phyloP scores from a whole-genome alignment of 129 eudicot species.

The Solidago caesia region DNA sequence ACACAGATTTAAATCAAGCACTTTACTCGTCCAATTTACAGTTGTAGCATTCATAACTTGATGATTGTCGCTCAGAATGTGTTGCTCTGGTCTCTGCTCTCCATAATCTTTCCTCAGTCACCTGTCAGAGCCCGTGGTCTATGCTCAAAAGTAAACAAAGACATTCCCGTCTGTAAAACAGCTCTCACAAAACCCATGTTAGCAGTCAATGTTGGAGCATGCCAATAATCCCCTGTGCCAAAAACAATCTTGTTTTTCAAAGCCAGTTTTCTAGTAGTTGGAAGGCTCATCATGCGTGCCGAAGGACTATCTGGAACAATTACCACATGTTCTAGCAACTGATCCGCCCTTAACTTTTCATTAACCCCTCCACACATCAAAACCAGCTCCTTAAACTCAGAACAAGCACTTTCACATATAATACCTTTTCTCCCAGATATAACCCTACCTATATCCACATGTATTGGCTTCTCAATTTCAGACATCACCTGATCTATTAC shows the following conservation, averaged over 20 bases:
- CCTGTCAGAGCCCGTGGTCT: constrained; percentile 90
- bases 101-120: constrained; percentile 36
- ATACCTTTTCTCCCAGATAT: constrained; percentile 63
- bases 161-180: constrained; percentile 83
- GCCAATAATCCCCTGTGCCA: constrained; percentile 88
- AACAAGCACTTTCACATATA: constrained; percentile 61
- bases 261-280: constrained; percentile 82
- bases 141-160: constrained; percentile 70
- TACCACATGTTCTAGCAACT: constrained; percentile 50
- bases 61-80: not conserved
- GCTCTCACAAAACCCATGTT: constrained; percentile 97
- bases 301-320: constrained; percentile 87
- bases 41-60: not conserved
- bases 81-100: not conserved
- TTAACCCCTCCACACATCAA: constrained; percentile 89
- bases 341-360: constrained; percentile 62
- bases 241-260: constrained; percentile 82
- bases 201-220: constrained; percentile 81
- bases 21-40: not conserved
- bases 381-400: constrained; percentile 76
- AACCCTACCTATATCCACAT: constrained; percentile 40
- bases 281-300: constrained; percentile 66
- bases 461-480: constrained; percentile 68
- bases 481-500: constrained; percentile 78
- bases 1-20: not conserved